Base-by-base conservation (phyloP, 768 basidiomycete genomes). In the Strobilomyces echinocephalus region DNA sequence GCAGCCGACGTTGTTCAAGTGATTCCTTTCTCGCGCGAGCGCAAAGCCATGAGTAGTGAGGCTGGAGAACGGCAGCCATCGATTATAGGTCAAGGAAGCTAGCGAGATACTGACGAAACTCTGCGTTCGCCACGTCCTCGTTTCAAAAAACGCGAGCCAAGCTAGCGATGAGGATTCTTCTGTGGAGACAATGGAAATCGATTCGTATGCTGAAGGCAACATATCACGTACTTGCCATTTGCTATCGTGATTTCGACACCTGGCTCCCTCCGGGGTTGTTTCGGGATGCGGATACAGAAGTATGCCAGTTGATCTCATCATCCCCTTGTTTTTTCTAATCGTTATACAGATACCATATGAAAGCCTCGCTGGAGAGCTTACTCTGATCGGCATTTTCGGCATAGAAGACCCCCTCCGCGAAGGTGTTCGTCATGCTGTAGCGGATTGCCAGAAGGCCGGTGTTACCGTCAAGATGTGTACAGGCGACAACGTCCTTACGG, bases 391-490 rank as follows among this genome's bases (percentile, higher is more conserved):
- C 42, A 90, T 99, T 60, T 83, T 85, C 55, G 97, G 94, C 63
- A 97, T 99, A 63, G 95, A 99, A 66, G 97, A 99, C 66, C 97
- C 95, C 41, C 79, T 99, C 5, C 88, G 95, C 33, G 79, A 82
- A 0, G 93, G 95, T 66, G 97, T 98, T 26, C 82, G 82, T 15
- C 81, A 93, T 11, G 94, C 95, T 16, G 95, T 99, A 41, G 76
- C 80, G 41, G 85, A 90, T 63, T 97, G 95, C 65, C 84, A 84
- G 62, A 79, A 76, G 49, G 95, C 97, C 39, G 95, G 95, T 56
- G 94, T 99, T 14, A 77, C 79, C 21, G 85, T 98, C 73, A 97
- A 97, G 75, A 99, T 97, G 95, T 95, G 92, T 68, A 98, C 97
- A 0, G 97, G 95, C 59, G 95, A 98, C 71, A 97, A 97, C 59